Percentiles rank a stretch among this genome's conserved stretches.
phyloP scores from a whole-genome alignment of 805 yeast species.

The Ogataea populi-albae region DNA sequence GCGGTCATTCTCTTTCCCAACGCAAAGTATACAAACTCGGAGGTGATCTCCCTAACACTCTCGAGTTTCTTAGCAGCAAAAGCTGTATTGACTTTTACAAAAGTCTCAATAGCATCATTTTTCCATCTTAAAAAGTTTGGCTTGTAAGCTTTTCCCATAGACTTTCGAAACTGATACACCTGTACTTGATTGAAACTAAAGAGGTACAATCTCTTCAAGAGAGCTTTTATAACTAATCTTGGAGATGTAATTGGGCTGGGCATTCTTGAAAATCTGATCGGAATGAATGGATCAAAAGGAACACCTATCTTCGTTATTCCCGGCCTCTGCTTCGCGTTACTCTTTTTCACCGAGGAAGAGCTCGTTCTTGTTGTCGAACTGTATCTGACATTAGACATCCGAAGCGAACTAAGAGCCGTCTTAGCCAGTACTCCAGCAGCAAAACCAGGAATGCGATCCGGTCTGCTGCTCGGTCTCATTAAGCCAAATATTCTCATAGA shows the following conservation, averaged over 20 bases:
- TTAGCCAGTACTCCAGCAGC: not conserved
- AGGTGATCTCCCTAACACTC: constrained; percentile 42
- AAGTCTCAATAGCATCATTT: constrained; percentile 75
- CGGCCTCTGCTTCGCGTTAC: constrained; percentile 26
- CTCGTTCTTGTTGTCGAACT: constrained; percentile 12
- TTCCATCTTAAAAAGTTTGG: constrained; percentile 78
- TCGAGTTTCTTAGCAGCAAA: constrained; percentile 63
- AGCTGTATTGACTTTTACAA: constrained; percentile 74
- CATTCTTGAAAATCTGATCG: constrained; percentile 44
- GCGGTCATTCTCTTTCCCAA: constrained; percentile 48
- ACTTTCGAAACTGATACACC: constrained; percentile 40
- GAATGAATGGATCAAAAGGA: constrained; percentile 43
- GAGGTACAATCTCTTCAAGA: constrained; percentile 61
- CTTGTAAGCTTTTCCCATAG: constrained; percentile 41
- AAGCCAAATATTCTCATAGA: too few species aligned
- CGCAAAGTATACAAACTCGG: constrained; percentile 64
- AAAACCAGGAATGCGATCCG: too few species aligned
- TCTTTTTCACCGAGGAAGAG: constrained; percentile 14
- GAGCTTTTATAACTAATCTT: constrained; percentile 37
- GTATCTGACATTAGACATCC: constrained; percentile 5
- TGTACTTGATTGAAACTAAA: constrained; percentile 65
- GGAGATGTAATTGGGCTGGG: constrained; percentile 43
- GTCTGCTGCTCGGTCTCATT: too few species aligned
- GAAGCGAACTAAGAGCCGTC: constrained; percentile 2
- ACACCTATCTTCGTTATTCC: constrained; percentile 34